Conservation (phyloP, 2,329 filamentous ascomycete species). For the Mariannaea sp. region DNA sequence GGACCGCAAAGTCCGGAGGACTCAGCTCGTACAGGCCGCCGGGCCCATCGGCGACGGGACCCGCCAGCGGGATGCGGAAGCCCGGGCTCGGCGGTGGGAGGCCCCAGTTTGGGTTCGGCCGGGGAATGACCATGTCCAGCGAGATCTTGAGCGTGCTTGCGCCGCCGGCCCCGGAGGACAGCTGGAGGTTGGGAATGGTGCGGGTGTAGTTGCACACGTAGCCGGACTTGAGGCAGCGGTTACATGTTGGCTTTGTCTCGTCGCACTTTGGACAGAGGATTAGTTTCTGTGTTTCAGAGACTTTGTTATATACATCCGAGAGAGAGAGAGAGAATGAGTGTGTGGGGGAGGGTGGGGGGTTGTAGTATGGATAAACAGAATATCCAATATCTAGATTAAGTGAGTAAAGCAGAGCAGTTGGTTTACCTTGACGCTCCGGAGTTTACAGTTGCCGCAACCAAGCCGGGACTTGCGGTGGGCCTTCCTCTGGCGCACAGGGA, state of each 20-base stretch:
- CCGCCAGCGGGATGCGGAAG: slow-evolving; percentile 34
- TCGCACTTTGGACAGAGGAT: slow-evolving; percentile 54
- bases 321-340: no score
- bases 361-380: no score
- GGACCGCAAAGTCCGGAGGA: slow-evolving; percentile 38
- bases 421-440: slow-evolving; percentile 56
- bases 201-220: slow-evolving; percentile 54
- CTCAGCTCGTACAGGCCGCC: slow-evolving; percentile 10
- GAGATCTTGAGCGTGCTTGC: slow-evolving; percentile 23
- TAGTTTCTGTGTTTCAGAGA: neutral
- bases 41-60: slow-evolving; percentile 24
- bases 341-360: no score
- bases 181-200: slow-evolving; percentile 27
- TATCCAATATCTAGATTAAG: no score
- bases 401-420: neutral
- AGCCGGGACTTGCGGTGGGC: slow-evolving; percentile 57
- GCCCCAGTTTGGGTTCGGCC: slow-evolving; percentile 7
- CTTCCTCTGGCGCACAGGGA: slow-evolving; percentile 37
- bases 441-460: slow-evolving; percentile 62
- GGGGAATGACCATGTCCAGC: slow-evolving; percentile 16
- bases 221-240: slow-evolving; percentile 52
- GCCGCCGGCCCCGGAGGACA: slow-evolving; percentile 22
- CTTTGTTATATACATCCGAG: neutral
- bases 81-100: slow-evolving; percentile 22
- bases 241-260: slow-evolving; percentile 54